Conservation (phyloP, 345 rosid genomes). For the Heritiera littoralis region DNA sequence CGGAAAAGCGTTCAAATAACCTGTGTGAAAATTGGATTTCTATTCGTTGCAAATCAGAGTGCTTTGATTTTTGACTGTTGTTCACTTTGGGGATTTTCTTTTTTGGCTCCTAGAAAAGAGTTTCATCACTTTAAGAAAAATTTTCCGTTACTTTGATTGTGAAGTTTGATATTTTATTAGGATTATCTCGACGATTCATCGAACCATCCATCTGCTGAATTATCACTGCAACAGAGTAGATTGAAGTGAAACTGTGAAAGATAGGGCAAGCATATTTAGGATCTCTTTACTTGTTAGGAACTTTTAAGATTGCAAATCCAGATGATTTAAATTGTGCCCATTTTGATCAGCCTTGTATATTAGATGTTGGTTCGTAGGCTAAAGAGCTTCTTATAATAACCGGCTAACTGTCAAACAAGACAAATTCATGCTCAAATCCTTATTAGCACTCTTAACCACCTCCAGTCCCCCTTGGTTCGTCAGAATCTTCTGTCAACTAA, state of each 20-base stretch:
- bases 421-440: slow-evolving; percentile 55
- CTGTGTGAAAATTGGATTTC: background rate
- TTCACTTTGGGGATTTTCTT: background rate
- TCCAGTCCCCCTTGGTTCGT: slow-evolving; percentile 48
- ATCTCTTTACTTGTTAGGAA: background rate
- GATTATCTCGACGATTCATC: background rate
- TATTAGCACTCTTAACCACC: slow-evolving; percentile 36
- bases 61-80: background rate
- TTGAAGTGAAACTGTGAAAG: slow-evolving; percentile 1
- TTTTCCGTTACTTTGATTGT: slow-evolving; percentile 1
- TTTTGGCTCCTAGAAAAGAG: background rate
- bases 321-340: background rate
- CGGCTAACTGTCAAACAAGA: slow-evolving; percentile 34
- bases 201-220: background rate
- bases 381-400: slow-evolving; percentile 34
- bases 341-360: background rate
- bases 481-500: slow-evolving; percentile 37
- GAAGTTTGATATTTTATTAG: slow-evolving; percentile 1
- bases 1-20: background rate
- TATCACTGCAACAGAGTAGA: background rate
- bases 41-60: background rate
- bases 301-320: background rate
- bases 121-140: background rate
- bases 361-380: slow-evolving; percentile 36
- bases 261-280: background rate